phyloP scores from a whole-genome alignment of 306 rosid genomes.

The Medicago arabica region DNA sequence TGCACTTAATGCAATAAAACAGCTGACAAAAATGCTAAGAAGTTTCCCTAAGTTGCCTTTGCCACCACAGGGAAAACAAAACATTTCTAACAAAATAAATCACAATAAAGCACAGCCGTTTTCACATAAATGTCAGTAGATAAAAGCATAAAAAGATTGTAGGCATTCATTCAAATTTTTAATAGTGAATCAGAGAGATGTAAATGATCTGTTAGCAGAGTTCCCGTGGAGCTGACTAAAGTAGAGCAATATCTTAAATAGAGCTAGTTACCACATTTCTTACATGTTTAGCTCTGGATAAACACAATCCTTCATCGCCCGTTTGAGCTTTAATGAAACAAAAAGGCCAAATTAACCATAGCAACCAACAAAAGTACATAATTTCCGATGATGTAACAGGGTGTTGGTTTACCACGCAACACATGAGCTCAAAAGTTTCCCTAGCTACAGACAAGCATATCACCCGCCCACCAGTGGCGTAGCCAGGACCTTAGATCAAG shows the following conservation, averaged over 20 bases:
- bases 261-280: background rate
- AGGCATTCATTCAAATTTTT: background rate
- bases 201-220: constrained; percentile 7
- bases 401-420: background rate
- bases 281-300: background rate
- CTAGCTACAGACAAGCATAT: background rate
- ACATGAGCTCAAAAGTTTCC: background rate
- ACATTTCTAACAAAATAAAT: background rate
- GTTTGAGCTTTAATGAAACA: constrained; percentile 20
- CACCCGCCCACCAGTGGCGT: too few relatives aligned
- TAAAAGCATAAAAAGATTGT: background rate
- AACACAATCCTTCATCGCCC: constrained; percentile 10
- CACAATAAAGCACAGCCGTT: background rate
- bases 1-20: constrained; percentile 25
- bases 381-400: background rate
- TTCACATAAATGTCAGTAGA: background rate
- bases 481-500: too few relatives aligned
- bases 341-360: background rate
- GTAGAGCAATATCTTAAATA: background rate
- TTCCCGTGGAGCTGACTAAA: background rate
- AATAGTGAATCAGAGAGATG: background rate
- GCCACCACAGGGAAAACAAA: too few relatives aligned
- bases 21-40: constrained; percentile 15
- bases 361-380: constrained; percentile 6
- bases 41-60: too few relatives aligned